Conservation (phyloP, 2,329 filamentous ascomycete species). For the Parastagonospora nodorum region DNA sequence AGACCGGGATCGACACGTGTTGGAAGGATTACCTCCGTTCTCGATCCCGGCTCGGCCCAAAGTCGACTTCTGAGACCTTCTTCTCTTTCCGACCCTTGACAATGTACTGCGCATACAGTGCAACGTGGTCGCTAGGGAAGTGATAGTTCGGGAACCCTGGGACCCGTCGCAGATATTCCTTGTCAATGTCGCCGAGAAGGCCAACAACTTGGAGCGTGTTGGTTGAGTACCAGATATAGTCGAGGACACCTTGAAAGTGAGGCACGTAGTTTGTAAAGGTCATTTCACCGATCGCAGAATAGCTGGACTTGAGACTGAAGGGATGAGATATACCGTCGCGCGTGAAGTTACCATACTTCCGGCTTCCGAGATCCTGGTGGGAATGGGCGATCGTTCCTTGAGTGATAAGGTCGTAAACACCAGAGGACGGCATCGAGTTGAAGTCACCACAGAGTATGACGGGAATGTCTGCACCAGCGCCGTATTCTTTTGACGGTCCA, state of each 20-base stretch:
- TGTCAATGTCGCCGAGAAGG: slow-evolving; percentile 83
- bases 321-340: slow-evolving; percentile 91
- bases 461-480: slow-evolving; percentile 84
- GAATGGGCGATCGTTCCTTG: slow-evolving; percentile 77
- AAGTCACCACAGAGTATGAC: slow-evolving; percentile 93
- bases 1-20: slow-evolving; percentile 13
- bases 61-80: slow-evolving; percentile 47
- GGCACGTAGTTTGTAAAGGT: slow-evolving; percentile 97
- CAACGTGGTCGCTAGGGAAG: slow-evolving; percentile 91
- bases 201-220: slow-evolving; percentile 84
- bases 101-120: slow-evolving; percentile 85
- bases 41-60: slow-evolving; percentile 41
- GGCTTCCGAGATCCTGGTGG: slow-evolving; percentile 78
- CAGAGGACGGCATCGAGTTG: slow-evolving; percentile 86
- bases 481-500: slow-evolving; percentile 84
- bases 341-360: slow-evolving; percentile 92
- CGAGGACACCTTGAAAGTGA: slow-evolving; percentile 87
- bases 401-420: slow-evolving; percentile 87
- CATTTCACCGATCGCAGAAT: slow-evolving; percentile 81
- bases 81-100: slow-evolving; percentile 87
- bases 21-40: slow-evolving; percentile 18
- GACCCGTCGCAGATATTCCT: slow-evolving; percentile 81
- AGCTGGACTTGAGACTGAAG: slow-evolving; percentile 90
- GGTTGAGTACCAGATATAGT: slow-evolving; percentile 98
- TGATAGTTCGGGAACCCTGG: slow-evolving; percentile 94